Evolutionary conservation across 306 rosid genomes (phyloP).

Genomic region (Cucumis sativus): DNA sequence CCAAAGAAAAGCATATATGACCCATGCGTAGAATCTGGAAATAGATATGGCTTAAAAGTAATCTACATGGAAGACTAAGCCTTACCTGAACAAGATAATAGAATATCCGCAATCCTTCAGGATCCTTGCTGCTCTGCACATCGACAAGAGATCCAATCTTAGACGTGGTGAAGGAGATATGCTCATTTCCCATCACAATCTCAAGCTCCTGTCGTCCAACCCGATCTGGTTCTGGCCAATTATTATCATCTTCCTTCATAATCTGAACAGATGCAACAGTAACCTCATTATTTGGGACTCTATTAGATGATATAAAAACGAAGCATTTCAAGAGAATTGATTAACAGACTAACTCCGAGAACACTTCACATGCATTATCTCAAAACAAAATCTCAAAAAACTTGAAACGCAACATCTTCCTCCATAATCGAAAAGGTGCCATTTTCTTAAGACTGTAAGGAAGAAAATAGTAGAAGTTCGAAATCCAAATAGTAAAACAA

Average conservation of each 20-base stretch:
- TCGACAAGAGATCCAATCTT: slow-evolving; percentile 95
- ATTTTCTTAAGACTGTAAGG: background rate
- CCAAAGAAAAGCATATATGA: slow-evolving; percentile 14
- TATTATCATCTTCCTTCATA: slow-evolving; percentile 92
- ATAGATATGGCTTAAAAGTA: background rate
- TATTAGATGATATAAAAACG: background rate
- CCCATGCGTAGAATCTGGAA: background rate
- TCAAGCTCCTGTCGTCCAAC: slow-evolving; percentile 95
- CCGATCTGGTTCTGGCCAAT: slow-evolving; percentile 97
- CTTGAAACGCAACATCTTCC: background rate
- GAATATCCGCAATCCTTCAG: slow-evolving; percentile 98
- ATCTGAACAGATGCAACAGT: slow-evolving; percentile 29
- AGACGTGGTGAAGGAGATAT: slow-evolving; percentile 90
- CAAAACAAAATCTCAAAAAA: too few relatives aligned
- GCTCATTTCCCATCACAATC: slow-evolving; percentile 97
- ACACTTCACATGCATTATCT: background rate
- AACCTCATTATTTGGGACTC: background rate
- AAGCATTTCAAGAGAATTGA: background rate
- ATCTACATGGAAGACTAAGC: slow-evolving; percentile 3
- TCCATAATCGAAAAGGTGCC: background rate
- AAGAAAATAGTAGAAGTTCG: background rate
- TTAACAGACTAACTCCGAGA: background rate
- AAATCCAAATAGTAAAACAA: background rate
- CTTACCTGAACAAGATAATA: slow-evolving; percentile 93
- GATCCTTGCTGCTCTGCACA: slow-evolving; percentile 96